These are phyloP conservation scores for Paramyrothecium sp. DNA, from an alignment of 2,329 filamentous ascomycete genomes.

Conservation along the genomic window DNA sequence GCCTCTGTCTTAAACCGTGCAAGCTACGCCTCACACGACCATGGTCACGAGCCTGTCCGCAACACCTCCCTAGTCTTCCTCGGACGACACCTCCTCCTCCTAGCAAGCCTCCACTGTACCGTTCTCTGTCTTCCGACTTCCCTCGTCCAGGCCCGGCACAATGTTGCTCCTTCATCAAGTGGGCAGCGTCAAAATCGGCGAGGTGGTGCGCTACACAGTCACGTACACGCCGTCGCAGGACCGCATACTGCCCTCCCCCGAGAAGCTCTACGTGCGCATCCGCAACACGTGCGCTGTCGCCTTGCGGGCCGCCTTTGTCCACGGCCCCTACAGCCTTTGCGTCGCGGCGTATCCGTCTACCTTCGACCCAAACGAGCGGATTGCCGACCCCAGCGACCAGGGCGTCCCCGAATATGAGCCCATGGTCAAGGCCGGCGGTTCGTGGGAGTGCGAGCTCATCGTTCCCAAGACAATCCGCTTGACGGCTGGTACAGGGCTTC, in stretches of 20 bases:
- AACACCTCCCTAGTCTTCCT: conserved; percentile 3
- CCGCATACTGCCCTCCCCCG: conserved; percentile 83
- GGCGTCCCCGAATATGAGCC: conserved; percentile 91
- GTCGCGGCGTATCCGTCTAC: conserved; percentile 80
- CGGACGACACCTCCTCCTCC: background rate
- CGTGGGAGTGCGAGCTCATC: conserved; percentile 76
- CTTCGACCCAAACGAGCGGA: conserved; percentile 81
- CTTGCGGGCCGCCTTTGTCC: conserved; percentile 90
- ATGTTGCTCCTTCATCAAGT: conserved; percentile 93
- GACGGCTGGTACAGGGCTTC: conserved; percentile 49
- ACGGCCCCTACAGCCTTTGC: conserved; percentile 90
- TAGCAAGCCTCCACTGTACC: too few relatives aligned
- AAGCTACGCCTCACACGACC: background rate
- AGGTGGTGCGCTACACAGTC: conserved; percentile 87
- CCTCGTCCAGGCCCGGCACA: conserved; percentile 3
- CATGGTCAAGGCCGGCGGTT: conserved; percentile 90
- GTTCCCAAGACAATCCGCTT: conserved; percentile 78
- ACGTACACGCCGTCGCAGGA: conserved; percentile 90
- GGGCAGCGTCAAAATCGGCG: conserved; percentile 89
- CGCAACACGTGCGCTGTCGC: conserved; percentile 91
- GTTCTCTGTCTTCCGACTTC: too few relatives aligned
- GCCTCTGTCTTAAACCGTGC: conserved; percentile 2
- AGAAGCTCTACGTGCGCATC: conserved; percentile 78
- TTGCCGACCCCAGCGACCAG: conserved; percentile 66
- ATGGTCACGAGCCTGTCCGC: background rate